A percentile compares a stretch with the other conserved stretches of the same genome.
Evolutionary conservation across 352 stramenopile genomes (phyloP).

Genomic region (Globisporangium recalcitrans): DNA sequence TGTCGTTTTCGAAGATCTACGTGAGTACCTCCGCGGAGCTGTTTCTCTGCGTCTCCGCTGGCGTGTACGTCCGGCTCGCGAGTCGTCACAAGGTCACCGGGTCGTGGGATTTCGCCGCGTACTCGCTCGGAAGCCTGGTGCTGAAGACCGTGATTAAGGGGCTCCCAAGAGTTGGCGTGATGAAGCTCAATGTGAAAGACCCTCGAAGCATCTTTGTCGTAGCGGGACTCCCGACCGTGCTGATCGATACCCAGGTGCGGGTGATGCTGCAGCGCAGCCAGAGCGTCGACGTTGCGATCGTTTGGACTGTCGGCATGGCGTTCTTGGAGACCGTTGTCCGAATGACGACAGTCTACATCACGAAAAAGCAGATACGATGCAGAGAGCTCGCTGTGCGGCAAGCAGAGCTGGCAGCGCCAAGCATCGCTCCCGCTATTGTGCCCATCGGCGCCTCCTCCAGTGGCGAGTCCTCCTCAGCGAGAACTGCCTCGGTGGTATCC

Average conservation of each 20-base stretch:
- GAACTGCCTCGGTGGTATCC: not conserved
- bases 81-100: constrained; percentile 1
- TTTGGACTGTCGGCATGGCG: constrained; percentile 9
- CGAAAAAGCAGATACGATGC: not conserved
- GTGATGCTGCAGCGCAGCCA: constrained; percentile 16
- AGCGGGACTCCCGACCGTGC: constrained; percentile 15
- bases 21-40: not conserved
- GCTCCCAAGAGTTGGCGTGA: not conserved
- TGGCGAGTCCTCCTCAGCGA: not conserved
- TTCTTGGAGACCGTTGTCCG: constrained; percentile 5
- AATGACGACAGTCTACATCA: not conserved
- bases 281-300: not conserved
- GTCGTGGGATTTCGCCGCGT: constrained; percentile 9
- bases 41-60: not conserved
- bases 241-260: constrained; percentile 22
- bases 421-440: too few relatives aligned
- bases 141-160: constrained; percentile 11
- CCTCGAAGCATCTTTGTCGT: constrained; percentile 16
- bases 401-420: not conserved
- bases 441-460: not conserved
- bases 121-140: constrained; percentile 8
- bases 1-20: not conserved
- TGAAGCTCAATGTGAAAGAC: constrained; percentile 7
- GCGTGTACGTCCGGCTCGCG: constrained; percentile 4
- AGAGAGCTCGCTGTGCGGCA: not conserved